Base-by-base conservation (phyloP, 2,329 filamentous ascomycete species). In the Arthroderma sp. region DNA sequence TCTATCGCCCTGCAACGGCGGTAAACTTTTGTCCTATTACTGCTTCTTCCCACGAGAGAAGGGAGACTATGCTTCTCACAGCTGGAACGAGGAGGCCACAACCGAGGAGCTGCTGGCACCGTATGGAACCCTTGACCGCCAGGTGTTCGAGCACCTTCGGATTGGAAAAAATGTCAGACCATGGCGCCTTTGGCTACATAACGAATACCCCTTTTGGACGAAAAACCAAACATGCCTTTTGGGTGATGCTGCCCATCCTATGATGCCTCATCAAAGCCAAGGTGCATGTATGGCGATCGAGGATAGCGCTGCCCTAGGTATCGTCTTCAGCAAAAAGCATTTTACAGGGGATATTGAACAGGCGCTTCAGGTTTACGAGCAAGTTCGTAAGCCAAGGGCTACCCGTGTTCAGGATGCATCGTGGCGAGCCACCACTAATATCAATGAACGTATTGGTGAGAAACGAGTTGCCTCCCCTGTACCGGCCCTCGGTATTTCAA, bases 221-320 rank as follows among this genome's bases (percentile, higher is more conserved):
- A 73, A 74, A 51, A 62, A 59, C 8, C 66, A 59, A 28, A 70
- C 72, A 1, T 78, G 74, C 43, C 61, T 83, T 0, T 57, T 84
- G 8, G 80, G 80, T 3, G 80, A 84, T 55, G 80, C 80, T 6
- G 78, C 70, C 2, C 78, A 82, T 53, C 79, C 79, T 1, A 80
- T 80, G 75, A 76, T 82, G 73, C 78, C 79, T 1, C 72, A 83
- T 54, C 80, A 83, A 56, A 78, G 74, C 46, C 80, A 84, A 57
- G 80, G 80, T 3, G 78, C 78, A 0, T 80, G 77, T 52, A 80
- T 79, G 76, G 77, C 78, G 0, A 80, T 81, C 38, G 78, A 82
- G 56, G 78, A 82, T 48, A 75, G 77, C 0, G 78, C 74, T 0
- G 75, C 75, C 0, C 57, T 83, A 0, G 78, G 78, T 0, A 75